These are phyloP conservation scores for Nicotiana sylvestris DNA, from an alignment of 257 asterid species.

Conservation along the genomic window DNA sequence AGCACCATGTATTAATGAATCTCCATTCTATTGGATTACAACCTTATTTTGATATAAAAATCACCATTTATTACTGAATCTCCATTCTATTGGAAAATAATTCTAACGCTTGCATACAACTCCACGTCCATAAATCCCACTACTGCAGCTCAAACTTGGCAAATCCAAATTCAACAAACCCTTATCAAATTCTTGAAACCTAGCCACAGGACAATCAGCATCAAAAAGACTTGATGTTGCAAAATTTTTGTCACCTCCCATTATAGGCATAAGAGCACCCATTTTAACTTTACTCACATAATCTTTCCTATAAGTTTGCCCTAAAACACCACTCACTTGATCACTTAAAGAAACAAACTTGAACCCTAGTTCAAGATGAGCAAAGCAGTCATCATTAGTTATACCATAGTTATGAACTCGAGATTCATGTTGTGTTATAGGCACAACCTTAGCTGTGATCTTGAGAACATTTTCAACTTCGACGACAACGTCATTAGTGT, in stretches of 20 bases:
- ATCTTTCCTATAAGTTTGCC: background rate
- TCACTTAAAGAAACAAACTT: background rate
- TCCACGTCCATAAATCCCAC: conserved; percentile 3
- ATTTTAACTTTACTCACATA: background rate
- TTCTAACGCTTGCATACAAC: background rate
- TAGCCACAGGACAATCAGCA: background rate
- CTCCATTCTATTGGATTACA: background rate
- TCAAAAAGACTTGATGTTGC: background rate
- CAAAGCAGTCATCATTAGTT: background rate
- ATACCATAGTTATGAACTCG: conserved; percentile 1
- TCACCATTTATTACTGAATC: background rate
- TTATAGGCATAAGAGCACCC: conserved; percentile 4
- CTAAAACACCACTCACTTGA: conserved; percentile 2
- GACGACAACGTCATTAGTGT: background rate
- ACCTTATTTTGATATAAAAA: no score
- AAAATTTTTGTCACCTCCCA: conserved; percentile 8
- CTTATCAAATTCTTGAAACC: background rate
- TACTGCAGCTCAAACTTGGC: background rate
- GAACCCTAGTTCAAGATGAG: conserved; percentile 5
- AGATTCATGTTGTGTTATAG: background rate
- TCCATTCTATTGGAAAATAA: background rate
- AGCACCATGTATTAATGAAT: background rate
- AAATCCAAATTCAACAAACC: background rate
- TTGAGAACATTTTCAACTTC: background rate
- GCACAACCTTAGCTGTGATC: background rate